Evolutionary conservation across 441 rosid species (phyloP), one percentile per base, ranked within the genome.

Genomic region (Isatis lusitanica): DNA sequence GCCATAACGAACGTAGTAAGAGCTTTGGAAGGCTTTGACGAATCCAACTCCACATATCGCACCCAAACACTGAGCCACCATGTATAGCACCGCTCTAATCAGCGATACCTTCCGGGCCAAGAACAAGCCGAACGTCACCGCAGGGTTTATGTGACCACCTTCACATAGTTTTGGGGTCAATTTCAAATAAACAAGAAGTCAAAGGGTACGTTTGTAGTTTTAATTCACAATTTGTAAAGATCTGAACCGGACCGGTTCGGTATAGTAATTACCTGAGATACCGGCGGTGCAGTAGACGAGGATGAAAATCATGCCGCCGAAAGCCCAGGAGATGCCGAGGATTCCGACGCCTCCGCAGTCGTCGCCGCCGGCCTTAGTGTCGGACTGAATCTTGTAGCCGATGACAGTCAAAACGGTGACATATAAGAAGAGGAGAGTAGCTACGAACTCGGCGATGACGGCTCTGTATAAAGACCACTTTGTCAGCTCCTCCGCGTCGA

Each of bases 281-380:
- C 92, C 92, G 9, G 92, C 92, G 26, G 92, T 88, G 87, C 92
- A 88, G 86, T 88, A 88, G 64, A 88, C 92, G 24, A 86, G 92
- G 74, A 86, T 56, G 47, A 88, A 86, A 50, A 88, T 88, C 93
- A 88, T 86, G 70, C 90, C 93, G 16, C 90, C 88, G 9, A 88
- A 87, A 33, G 92, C 82, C 92, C 92, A 87, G 5, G 89, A 83
- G 33, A 87, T 83, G 26, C 89, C 92, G 0, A 85, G 84, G 62
- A 85, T 71, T 46, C 89, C 92, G 17, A 87, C 89, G 1, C 88
- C 87, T 15, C 75, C 82, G 11, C 88, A 84, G 0, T 59, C 74
- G 0, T 58, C 83, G 5, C 81, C 82, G 9, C 73, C 73, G 12
- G 66, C 33, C 3, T 1, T 17, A 0, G 28, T 16, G 61, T 85